Evolutionary conservation across 2,329 filamentous ascomycete species (phyloP).

Genomic region (Epicoccum sorghinum): DNA sequence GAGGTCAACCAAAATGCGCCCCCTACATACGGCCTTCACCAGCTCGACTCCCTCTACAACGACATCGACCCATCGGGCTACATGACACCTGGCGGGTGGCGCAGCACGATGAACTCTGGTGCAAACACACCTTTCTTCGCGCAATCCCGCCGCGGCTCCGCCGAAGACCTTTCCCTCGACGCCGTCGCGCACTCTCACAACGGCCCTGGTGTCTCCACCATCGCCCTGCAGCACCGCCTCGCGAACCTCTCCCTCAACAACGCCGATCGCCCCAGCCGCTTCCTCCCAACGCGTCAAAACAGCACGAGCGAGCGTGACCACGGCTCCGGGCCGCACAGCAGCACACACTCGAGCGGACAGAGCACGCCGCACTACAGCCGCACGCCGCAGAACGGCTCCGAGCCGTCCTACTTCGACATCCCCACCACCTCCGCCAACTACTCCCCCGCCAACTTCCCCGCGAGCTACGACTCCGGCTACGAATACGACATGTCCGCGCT

Average conservation of each 20-base stretch:
- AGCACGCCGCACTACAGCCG: conserved; percentile 38
- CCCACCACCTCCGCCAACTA: conserved; percentile 10
- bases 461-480: conserved; percentile 18
- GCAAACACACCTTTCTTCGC: conserved; percentile 80
- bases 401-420: conserved; percentile 32
- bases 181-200: conserved; percentile 38
- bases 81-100: conserved; percentile 70
- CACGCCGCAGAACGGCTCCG: conserved; percentile 32
- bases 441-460: too few species aligned
- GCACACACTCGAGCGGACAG: conserved; percentile 44
- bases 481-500: conserved; percentile 56
- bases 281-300: conserved; percentile 23
- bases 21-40: conserved; percentile 90
- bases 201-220: conserved; percentile 58
- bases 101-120: conserved; percentile 61
- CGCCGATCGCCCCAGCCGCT: conserved; percentile 41
- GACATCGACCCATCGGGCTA: conserved; percentile 83
- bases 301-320: conserved; percentile 9
- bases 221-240: conserved; percentile 73
- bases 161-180: conserved; percentile 75
- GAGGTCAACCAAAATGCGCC: conserved; percentile 73
- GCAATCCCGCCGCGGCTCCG: conserved; percentile 73
- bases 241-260: conserved; percentile 54
- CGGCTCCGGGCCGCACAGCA: conserved; percentile 20
- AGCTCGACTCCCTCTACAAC: conserved; percentile 88